Conservation (phyloP, 2,329 filamentous ascomycete genomes). For the Acrodontium crateriforme region DNA sequence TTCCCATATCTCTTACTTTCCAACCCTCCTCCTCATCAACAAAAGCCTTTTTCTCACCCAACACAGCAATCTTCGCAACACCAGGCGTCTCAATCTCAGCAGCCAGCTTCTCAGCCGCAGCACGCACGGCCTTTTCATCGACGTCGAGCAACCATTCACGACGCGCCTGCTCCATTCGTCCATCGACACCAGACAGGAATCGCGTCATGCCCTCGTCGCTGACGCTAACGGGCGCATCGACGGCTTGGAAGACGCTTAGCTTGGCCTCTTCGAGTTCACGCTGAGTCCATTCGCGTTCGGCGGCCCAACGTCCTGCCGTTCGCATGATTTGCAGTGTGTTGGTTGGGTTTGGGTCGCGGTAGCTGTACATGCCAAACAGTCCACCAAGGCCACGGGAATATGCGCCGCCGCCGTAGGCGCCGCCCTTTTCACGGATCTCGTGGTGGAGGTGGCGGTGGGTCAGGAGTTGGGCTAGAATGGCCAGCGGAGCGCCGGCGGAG, state of each 20-base stretch:
- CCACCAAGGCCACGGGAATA: constrained; percentile 69
- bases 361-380: constrained; percentile 88
- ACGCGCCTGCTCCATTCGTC: constrained; percentile 77
- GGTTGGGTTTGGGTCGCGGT: constrained; percentile 86
- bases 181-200: constrained; percentile 73
- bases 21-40: constrained; percentile 49
- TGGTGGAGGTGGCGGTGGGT: constrained; percentile 96
- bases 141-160: constrained; percentile 80
- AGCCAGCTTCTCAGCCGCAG: constrained; percentile 69
- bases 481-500: constrained; percentile 61
- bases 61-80: constrained; percentile 44
- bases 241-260: constrained; percentile 78
- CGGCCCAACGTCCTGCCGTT: constrained; percentile 69
- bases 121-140: constrained; percentile 61
- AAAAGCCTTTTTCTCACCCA: constrained; percentile 76
- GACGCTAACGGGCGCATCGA: constrained; percentile 80
- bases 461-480: constrained; percentile 78
- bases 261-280: constrained; percentile 92
- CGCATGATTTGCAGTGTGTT: constrained; percentile 79
- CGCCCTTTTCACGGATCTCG: constrained; percentile 94
- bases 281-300: constrained; percentile 65
- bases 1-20: constrained; percentile 57
- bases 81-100: constrained; percentile 21
- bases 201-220: constrained; percentile 75
- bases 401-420: constrained; percentile 86